Evolutionary conservation across 345 rosid species (phyloP), one percentile per base, ranked within the genome.

Genomic region (Eucalyptus polybractea): DNA sequence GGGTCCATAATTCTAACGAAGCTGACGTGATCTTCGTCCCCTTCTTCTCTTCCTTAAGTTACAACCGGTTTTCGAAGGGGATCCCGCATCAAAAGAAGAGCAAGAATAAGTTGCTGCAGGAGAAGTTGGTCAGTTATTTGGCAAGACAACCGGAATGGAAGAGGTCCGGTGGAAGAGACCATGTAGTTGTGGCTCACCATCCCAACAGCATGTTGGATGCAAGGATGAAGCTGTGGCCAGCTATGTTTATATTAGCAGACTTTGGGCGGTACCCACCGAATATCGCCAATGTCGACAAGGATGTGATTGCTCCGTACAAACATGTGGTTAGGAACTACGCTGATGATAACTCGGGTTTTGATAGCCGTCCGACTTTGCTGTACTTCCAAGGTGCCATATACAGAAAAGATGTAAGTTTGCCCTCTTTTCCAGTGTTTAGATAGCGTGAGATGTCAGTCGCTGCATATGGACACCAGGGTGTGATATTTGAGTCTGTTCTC

Each of bases 361-460:
- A 94, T 69, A 92, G 90, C 91, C 98, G 99, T 80, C 95, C 95
- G 9, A 93, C 94, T 60, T 93, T 98, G 94, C 95, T 98, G 13
- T 98, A 95, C 94, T 98, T 98, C 72, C 99, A 96, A 93, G 99
- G 99, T 62, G 99, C 99, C 91, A 97, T 98, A 90, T 93, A 97
- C 92, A 93, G 99, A 86, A 98, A 98, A 96, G 99, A 95, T 92
- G 99, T 97, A 90, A 87, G 99, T 93, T 31, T 76, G 90, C 91
- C 89, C 40, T 86, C 91, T 69, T 88, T 69, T 33, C 62, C 54
- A 45, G 33, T 86, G 21, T 47, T 27, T 50, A 8, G 56, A 47
- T 50, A 27, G 56, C 4, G 14, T 86, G 54, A 21, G 40, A 6
- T 37, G 45, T 37, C 83, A 6, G 47, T 37, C 83, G 13, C 45